phyloP scores from a whole-genome alignment of 371 early-diverging fungal genomes.

The Paraphysoderma sedebokerense region DNA sequence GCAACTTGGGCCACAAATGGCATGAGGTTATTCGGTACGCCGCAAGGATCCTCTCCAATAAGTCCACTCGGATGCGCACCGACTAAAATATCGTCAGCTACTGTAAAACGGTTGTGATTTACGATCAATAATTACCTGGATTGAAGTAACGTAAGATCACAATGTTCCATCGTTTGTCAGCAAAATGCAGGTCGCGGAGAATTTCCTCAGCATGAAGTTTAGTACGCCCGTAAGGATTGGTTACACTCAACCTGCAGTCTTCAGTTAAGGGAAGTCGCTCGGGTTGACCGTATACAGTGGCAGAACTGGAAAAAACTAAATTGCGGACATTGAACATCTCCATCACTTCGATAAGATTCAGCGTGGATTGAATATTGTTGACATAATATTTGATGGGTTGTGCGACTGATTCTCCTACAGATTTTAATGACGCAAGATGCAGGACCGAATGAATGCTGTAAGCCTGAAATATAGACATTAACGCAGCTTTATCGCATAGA shows the following conservation, averaged over 20 bases:
- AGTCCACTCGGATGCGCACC: slow-evolving; percentile 25
- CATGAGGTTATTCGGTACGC: slow-evolving; percentile 27
- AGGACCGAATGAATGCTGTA: too few species aligned
- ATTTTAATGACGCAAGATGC: too few species aligned
- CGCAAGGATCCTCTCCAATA: slow-evolving; percentile 30
- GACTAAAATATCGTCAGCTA: too few species aligned
- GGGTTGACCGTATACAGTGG: slow-evolving; percentile 28
- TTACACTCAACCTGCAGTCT: slow-evolving; percentile 13
- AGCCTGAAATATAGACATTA: too few species aligned
- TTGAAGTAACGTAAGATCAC: slow-evolving; percentile 33
- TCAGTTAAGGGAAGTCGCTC: slow-evolving; percentile 21
- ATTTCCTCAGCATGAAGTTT: slow-evolving; percentile 24
- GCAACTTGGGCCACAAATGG: slow-evolving; percentile 26
- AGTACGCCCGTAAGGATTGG: slow-evolving; percentile 35
- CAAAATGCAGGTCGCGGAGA: slow-evolving; percentile 24
- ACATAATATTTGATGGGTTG: slow-evolving; percentile 30
- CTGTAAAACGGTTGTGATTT: too few species aligned
- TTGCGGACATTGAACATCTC: slow-evolving; percentile 15
- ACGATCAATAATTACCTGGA: too few species aligned
- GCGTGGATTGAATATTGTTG: slow-evolving; percentile 29
- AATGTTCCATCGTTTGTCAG: neutral
- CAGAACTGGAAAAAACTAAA: slow-evolving; percentile 34
- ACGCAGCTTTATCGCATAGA: too few species aligned
- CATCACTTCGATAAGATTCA: slow-evolving; percentile 26
- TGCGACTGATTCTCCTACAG: slow-evolving; percentile 19